Base-by-base conservation (phyloP, 495 filamentous ascomycete species). In the Aspergillus ellipticus region DNA sequence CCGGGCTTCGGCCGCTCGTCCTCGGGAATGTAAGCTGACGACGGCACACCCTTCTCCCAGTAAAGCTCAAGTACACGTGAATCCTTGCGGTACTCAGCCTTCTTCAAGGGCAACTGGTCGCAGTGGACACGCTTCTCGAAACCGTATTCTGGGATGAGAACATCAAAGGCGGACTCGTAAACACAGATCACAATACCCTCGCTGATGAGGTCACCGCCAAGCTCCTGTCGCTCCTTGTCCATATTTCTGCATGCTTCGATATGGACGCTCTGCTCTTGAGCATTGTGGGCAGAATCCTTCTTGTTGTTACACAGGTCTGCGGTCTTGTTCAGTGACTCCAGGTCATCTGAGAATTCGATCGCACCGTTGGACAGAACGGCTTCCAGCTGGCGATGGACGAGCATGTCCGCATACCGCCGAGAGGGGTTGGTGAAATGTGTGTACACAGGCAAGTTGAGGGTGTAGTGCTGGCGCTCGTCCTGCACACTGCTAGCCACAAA, bases 61-160 rank as follows among this genome's bases (percentile, higher is more conserved):
- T 96, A 97, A 5, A 98, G 82, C 71, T 98, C 94, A 48, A 98
- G 77, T 26, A 97, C 82, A 54, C 94, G 85, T 71, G 90, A 87
- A 62, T 93, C 89, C 81, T 97, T 98, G 68, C 96, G 85, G 71
- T 91, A 98, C 69, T 98, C 94, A 17, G 94, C 94, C 79, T 98
- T 98, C 83, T 97, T 96, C 58, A 98, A 76, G 13, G 94, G 94
- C 60, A 98, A 80, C 77, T 97, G 94, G 68, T 98, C 94, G 67
- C 94, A 98, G 71, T 98, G 94, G 51, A 98, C 94, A 59, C 94
- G 89, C 84, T 98, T 98, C 79, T 98, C 94, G 58, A 98, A 97
- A 42, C 94, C 94, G 72, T 89, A 98, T 63, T 98, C 95, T 22
- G 94, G 95, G 67, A 98, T 97, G 56, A 98, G 83, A 52, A 98